Base-by-base conservation (phyloP, 2,329 filamentous ascomycete genomes). In the Sclerotinia subarctica region DNA sequence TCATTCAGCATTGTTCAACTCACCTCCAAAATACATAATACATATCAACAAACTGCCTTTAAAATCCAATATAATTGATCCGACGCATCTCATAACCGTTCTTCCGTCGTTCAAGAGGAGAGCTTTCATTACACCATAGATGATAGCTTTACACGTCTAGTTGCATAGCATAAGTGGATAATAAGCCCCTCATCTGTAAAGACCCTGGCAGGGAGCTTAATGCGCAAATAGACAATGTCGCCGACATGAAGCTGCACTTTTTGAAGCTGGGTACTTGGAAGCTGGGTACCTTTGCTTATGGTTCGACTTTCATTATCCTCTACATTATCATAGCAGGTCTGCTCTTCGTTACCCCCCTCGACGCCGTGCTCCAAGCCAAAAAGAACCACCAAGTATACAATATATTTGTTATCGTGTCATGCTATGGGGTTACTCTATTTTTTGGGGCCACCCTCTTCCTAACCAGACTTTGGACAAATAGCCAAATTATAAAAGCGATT, bases 381-480 rank as follows among this genome's bases (percentile, higher is more conserved):
- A 78, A 81, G 46, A 88, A 86, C 68, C 71, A 81, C 64, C 89
- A 93, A 73, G 82, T 88, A 63, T 91, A 91, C 78, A 95, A 97
- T 78, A 87, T 96, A 75, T 90, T 95, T 80, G 89, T 95, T 76
- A 86, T 97, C 73, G 86, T 87, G 66, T 88, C 91, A 69, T 85
- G 86, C 74, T 96, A 96, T 77, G 80, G 94, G 68, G 81, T 93
- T 59, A 93, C 92, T 19, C 82, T 90, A 57, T 70, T 91, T 57
- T 80, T 93, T 65, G 86, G 92, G 54, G 79, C 87, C 56, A 87
- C 96, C 74, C 86, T 97, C 74, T 97, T 96, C 78, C 85, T 89
- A 67, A 87, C 88, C 65, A 85, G 95, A n/a, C 85, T 97, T 26
- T 97, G 94, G 79, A 92, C 94, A 65, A 96, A 92, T 75, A 88